Evolutionary conservation across 2,329 filamentous ascomycete species (phyloP).

Genomic region (Knufia fluminis): DNA sequence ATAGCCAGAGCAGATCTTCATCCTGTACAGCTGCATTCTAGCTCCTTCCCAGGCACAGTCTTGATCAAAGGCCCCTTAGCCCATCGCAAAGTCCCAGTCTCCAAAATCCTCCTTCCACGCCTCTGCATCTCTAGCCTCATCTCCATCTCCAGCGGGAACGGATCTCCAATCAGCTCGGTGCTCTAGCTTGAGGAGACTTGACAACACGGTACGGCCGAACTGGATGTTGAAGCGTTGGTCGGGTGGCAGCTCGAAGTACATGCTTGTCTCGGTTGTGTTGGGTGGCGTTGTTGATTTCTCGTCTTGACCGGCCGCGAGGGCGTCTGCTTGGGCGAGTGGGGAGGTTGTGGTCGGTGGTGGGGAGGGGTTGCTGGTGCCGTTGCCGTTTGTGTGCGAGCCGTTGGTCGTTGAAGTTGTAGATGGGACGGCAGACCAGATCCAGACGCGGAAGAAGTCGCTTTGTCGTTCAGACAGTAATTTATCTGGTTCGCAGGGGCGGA

Average conservation of each 20-base stretch:
- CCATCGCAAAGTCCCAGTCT: slow-evolving; percentile 70
- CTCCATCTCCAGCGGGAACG: slow-evolving; percentile 58
- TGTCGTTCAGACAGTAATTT: slow-evolving; percentile 33
- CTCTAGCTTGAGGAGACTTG: slow-evolving; percentile 76
- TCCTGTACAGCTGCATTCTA: neutral
- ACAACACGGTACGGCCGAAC: slow-evolving; percentile 78
- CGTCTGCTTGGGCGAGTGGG: slow-evolving; percentile 15
- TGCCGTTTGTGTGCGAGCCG: neutral
- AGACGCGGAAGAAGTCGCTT: slow-evolving; percentile 67
- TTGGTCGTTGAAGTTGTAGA: slow-evolving; percentile 15
- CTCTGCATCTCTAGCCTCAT: slow-evolving; percentile 52
- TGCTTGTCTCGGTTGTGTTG: slow-evolving; percentile 49
- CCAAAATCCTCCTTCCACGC: slow-evolving; percentile 75
- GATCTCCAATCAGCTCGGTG: slow-evolving; percentile 68
- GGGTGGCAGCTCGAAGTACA: slow-evolving; percentile 64
- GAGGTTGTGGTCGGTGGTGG: slow-evolving; percentile 18
- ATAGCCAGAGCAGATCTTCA: neutral
- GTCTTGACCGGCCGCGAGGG: neutral
- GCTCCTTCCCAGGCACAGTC: too few relatives aligned
- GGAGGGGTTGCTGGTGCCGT: neutral
- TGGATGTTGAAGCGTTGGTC: slow-evolving; percentile 78
- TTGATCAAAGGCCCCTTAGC: too few relatives aligned
- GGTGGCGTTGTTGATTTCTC: slow-evolving; percentile 11
- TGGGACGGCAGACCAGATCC: slow-evolving; percentile 56
- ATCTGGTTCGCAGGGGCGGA: slow-evolving; percentile 34